phyloP scores from a whole-genome alignment of 2,329 filamentous ascomycete species.

The Saccharata proteae region DNA sequence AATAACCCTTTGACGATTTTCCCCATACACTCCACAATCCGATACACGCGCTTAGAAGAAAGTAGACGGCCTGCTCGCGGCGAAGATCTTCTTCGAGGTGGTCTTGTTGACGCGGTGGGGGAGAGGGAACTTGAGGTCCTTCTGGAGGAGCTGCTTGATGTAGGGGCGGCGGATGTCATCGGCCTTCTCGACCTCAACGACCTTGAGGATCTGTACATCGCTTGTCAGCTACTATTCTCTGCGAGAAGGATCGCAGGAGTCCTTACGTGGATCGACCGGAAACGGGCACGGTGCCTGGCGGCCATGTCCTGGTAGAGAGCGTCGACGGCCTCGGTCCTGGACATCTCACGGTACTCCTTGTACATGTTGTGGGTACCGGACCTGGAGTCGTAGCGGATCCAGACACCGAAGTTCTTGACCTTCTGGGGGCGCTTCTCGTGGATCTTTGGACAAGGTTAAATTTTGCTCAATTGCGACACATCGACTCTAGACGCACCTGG shows the following conservation, averaged over 20 bases:
- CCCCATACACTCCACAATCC: constrained; percentile 25
- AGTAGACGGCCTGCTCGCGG: constrained; percentile 84
- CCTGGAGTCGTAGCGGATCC: constrained; percentile 99
- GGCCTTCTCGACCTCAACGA: constrained; percentile 85
- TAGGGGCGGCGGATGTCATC: constrained; percentile 96
- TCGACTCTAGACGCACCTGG: constrained; percentile 52
- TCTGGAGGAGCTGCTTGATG: constrained; percentile 96
- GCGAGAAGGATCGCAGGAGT: constrained; percentile 1
- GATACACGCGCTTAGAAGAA: constrained; percentile 66
- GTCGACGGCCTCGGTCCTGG: constrained; percentile 88
- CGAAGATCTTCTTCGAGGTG: constrained; percentile 81
- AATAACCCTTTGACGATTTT: constrained; percentile 18
- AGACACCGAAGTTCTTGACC: constrained; percentile 99
- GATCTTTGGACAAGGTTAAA: constrained; percentile 47
- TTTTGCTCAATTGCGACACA: not conserved
- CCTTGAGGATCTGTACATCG: constrained; percentile 73
- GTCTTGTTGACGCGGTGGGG: constrained; percentile 87
- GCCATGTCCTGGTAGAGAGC: constrained; percentile 99
- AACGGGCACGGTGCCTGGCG: constrained; percentile 93
- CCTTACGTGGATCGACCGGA: constrained; percentile 96
- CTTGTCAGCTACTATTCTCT: constrained; percentile 5
- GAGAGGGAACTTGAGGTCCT: constrained; percentile 95
- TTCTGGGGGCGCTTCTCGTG: constrained; percentile 97
- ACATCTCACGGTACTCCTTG: constrained; percentile 99
- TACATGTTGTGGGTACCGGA: constrained; percentile 99